Percentiles rank a stretch among this genome's conserved stretches.
Evolutionary conservation across 2,329 filamentous ascomycete genomes (phyloP).

Genomic region (Colletotrichum sp.): DNA sequence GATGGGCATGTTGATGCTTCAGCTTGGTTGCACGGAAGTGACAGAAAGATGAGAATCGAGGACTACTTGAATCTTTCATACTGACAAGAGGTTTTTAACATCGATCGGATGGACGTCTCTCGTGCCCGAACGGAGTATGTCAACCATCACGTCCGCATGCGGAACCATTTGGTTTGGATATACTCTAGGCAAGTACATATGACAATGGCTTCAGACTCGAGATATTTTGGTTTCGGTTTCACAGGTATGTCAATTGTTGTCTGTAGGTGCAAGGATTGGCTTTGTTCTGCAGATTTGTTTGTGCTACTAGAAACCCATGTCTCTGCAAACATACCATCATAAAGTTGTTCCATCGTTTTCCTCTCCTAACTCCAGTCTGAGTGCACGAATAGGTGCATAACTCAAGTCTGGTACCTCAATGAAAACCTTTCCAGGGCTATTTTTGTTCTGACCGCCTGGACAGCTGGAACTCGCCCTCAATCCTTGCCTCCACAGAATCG

Average conservation of each 20-base stretch:
- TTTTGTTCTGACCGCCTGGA: background rate
- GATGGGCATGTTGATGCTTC: background rate
- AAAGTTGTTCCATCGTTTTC: accelerated
- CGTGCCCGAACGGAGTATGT: accelerated
- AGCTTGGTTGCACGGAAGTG: background rate
- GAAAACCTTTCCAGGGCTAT: accelerated
- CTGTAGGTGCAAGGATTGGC: background rate
- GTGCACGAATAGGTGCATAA: background rate
- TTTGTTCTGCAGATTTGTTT: background rate
- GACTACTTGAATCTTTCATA: background rate
- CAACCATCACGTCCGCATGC: background rate
- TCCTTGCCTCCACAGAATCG: background rate
- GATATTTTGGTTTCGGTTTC: accelerated
- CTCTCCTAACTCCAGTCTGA: background rate
- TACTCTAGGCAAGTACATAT: background rate
- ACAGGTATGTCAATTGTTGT: background rate
- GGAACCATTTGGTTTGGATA: background rate
- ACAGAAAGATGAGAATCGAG: accelerated
- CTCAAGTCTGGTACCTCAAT: background rate
- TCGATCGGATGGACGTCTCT: background rate
- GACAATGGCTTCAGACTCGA: background rate
- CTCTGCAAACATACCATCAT: background rate
- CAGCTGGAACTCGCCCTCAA: background rate
- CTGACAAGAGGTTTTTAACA: background rate
- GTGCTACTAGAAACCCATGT: background rate